A percentile compares a stretch with the other conserved stretches of the same genome.
These are phyloP conservation scores for Sungouiella blattae DNA, from an alignment of 805 yeast genomes.

Conservation along the genomic window DNA sequence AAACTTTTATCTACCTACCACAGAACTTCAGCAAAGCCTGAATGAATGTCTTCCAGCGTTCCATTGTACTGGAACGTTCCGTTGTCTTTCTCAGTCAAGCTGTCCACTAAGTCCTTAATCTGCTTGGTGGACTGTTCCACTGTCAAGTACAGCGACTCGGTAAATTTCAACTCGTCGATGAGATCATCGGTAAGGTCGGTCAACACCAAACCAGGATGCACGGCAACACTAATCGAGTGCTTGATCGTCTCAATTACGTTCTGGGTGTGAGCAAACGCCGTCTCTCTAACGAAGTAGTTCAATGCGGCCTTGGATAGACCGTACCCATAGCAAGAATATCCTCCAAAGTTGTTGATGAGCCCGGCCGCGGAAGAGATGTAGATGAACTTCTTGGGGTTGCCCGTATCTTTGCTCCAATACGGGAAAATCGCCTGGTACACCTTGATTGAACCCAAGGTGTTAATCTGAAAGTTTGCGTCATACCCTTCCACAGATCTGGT, in stretches of 20 bases:
- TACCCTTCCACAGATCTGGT: no score
- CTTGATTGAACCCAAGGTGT: slow-evolving; percentile 30
- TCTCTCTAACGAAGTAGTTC: slow-evolving; percentile 24
- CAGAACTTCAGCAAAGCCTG: no score
- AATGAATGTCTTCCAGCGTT: no score
- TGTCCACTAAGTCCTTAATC: slow-evolving; percentile 14
- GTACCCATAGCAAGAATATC: slow-evolving; percentile 19
- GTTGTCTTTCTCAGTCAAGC: slow-evolving; percentile 18
- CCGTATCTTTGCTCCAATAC: slow-evolving; percentile 15
- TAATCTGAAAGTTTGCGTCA: slow-evolving; percentile 19
- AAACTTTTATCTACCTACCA: no score
- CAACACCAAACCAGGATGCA: slow-evolving; percentile 41
- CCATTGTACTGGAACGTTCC: slow-evolving; percentile 17
- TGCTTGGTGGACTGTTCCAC: slow-evolving; percentile 21
- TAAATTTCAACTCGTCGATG: neutral
- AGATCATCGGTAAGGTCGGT: slow-evolving; percentile 22
- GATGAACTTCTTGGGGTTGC: slow-evolving; percentile 19
- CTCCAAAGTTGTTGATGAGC: slow-evolving; percentile 4
- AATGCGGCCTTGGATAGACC: slow-evolving; percentile 38
- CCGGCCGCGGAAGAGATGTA: slow-evolving; percentile 25
- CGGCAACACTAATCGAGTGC: slow-evolving; percentile 11
- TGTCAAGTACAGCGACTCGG: slow-evolving; percentile 7
- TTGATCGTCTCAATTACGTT: neutral
- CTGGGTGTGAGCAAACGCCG: neutral
- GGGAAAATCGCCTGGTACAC: slow-evolving; percentile 24